phyloP scores from a whole-genome alignment of 2,329 filamentous ascomycete species.

The Raffaelea albimanens region DNA sequence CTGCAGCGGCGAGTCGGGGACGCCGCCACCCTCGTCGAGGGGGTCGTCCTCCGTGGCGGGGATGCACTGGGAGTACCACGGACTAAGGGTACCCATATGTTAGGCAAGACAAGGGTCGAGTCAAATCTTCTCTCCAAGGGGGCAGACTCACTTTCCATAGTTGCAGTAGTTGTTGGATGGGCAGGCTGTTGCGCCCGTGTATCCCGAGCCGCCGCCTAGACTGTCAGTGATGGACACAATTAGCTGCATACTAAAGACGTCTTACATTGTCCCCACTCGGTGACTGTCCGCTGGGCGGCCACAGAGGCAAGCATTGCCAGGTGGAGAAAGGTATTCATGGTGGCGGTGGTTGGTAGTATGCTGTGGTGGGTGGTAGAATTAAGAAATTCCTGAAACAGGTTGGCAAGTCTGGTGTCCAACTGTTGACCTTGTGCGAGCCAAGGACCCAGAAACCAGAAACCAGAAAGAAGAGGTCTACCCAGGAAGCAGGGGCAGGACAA shows the following conservation, averaged over 20 bases:
- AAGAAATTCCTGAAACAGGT: too few species aligned
- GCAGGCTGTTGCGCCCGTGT: constrained; percentile 7
- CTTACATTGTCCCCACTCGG: not conserved
- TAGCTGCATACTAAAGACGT: not conserved
- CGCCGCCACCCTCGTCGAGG: not conserved
- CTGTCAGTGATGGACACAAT: not conserved
- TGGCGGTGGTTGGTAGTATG: too few species aligned
- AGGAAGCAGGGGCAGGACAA: too few species aligned
- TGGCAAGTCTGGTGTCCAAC: too few species aligned
- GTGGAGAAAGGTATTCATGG: not conserved
- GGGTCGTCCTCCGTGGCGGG: constrained; percentile 3
- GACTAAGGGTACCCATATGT: constrained; percentile 1
- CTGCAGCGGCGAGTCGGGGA: constrained; percentile 7
- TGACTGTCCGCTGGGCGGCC: not conserved
- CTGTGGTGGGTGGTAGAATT: too few species aligned
- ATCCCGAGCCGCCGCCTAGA: constrained; percentile 6
- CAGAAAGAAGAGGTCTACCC: too few species aligned
- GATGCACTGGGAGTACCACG: constrained; percentile 11
- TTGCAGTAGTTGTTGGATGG: constrained; percentile 5
- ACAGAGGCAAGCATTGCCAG: not conserved
- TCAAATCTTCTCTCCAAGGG: not conserved
- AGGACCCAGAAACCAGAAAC: too few species aligned
- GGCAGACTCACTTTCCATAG: constrained; percentile 5
- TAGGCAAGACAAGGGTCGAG: too few species aligned
- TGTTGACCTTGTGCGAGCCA: too few species aligned